Conservation (phyloP, 176 grass and related monocot genomes). For the Hordeum marinum region DNA sequence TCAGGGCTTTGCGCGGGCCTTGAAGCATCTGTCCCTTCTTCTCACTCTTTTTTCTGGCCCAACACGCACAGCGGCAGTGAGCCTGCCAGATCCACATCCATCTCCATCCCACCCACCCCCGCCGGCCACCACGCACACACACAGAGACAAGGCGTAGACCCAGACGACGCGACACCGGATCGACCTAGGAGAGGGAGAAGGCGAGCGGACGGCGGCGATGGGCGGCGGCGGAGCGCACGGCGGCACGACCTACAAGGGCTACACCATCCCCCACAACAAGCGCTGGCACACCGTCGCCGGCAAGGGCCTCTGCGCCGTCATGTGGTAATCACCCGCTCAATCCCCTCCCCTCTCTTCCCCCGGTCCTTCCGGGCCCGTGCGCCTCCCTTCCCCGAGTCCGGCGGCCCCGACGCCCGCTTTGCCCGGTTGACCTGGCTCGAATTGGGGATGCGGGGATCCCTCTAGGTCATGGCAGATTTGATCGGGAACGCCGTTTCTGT, state of each 20-base stretch:
- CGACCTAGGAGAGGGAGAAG: neutral
- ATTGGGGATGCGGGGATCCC: neutral
- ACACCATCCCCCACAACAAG: conserved; percentile 76
- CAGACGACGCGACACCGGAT: too few species aligned
- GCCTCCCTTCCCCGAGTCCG: neutral
- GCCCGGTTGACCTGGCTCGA: neutral
- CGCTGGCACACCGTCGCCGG: conserved; percentile 85
- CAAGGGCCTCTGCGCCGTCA: conserved; percentile 88
- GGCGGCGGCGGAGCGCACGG: conserved; percentile 26
- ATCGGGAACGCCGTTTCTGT: neutral
- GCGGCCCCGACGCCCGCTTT: neutral
- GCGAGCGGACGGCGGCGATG: conserved; percentile 21
- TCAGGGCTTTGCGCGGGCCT: too few species aligned
- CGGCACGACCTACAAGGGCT: conserved; percentile 88
- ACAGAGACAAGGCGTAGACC: neutral
- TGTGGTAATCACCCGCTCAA: conserved; percentile 48
- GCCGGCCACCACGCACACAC: neutral
- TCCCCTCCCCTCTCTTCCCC: neutral
- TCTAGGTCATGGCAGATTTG: neutral
- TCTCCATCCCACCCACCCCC: neutral
- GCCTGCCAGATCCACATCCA: neutral
- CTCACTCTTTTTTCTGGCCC: neutral
- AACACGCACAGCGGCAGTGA: neutral
- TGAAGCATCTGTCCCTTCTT: too few species aligned
- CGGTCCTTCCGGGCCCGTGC: too few species aligned